These are phyloP conservation scores for Papiliotrema nemorosa DNA, from an alignment of 1,284 basidiomycete species.

Conservation along the genomic window DNA sequence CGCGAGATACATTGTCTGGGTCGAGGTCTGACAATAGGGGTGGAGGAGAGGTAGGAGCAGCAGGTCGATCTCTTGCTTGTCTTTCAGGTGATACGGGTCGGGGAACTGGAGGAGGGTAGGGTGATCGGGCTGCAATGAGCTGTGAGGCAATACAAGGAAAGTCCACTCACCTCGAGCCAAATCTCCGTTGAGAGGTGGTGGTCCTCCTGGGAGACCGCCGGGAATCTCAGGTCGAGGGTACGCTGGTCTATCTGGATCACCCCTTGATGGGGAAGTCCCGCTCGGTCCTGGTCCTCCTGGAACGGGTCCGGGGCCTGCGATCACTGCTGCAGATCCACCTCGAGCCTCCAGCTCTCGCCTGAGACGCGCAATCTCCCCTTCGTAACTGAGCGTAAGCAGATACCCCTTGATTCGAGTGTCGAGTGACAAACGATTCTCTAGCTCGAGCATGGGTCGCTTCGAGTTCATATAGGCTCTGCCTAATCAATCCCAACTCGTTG, in stretches of 20 bases:
- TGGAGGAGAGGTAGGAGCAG: slow-evolving; percentile 35
- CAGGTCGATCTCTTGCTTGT: slow-evolving; percentile 12
- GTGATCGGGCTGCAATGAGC: slow-evolving; percentile 24
- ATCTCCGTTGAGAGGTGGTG: slow-evolving; percentile 30
- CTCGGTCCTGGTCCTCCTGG: neutral
- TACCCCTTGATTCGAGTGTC: neutral
- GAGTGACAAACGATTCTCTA: slow-evolving; percentile 56
- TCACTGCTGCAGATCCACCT: slow-evolving; percentile 18
- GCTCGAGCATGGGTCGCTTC: slow-evolving; percentile 69
- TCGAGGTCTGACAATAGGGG: slow-evolving; percentile 52
- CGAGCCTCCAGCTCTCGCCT: slow-evolving; percentile 61
- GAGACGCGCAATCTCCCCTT: slow-evolving; percentile 66
- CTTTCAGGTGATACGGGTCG: slow-evolving; percentile 35
- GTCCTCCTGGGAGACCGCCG: slow-evolving; percentile 17
- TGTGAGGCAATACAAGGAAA: neutral
- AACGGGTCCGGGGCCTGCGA: slow-evolving; percentile 19
- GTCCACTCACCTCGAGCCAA: neutral
- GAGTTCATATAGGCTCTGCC: slow-evolving; percentile 71
- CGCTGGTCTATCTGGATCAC: slow-evolving; percentile 10
- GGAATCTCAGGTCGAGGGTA: slow-evolving; percentile 23
- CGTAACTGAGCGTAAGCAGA: slow-evolving; percentile 54
- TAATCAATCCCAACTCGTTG: slow-evolving; percentile 67
- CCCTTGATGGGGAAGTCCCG: slow-evolving; percentile 5
- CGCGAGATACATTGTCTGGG: slow-evolving; percentile 54
- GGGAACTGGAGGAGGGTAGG: slow-evolving; percentile 29